Percentiles rank a stretch among this genome's conserved stretches.
These are phyloP conservation scores for Aureobasidium subglaciale DNA, from an alignment of 2,329 filamentous ascomycete genomes.

Conservation along the genomic window DNA sequence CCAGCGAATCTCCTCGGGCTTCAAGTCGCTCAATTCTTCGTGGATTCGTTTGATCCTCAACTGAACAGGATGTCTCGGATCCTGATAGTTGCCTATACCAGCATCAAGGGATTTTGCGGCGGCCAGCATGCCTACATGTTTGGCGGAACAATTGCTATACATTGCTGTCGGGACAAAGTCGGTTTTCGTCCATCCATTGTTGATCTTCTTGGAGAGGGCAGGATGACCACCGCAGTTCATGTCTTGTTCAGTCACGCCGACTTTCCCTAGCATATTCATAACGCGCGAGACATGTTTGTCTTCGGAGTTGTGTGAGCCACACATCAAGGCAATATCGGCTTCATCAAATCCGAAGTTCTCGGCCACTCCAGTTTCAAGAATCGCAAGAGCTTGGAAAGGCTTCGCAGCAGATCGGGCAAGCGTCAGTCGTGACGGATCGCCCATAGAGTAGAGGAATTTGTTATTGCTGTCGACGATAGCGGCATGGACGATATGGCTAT, in stretches of 20 bases:
- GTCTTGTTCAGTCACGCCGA: neutral
- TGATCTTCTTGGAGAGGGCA: neutral
- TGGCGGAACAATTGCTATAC: neutral
- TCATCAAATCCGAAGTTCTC: neutral
- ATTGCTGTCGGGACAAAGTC: neutral
- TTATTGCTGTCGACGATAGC: neutral
- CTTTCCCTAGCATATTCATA: neutral
- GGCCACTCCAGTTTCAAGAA: neutral
- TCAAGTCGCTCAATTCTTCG: conserved; percentile 21
- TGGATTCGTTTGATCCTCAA: conserved; percentile 32
- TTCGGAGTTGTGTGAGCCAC: neutral
- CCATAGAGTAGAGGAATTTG: neutral
- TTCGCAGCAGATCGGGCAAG: neutral
- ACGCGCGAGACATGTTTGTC: neutral
- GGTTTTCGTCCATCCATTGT: neutral
- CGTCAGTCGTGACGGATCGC: neutral
- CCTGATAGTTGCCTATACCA: neutral
- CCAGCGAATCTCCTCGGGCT: conserved; percentile 31
- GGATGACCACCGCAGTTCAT: neutral
- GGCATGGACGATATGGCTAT: neutral
- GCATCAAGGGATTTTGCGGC: neutral
- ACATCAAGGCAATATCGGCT: neutral
- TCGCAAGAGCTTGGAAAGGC: neutral
- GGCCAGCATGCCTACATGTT: neutral
- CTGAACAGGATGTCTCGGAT: conserved; percentile 24